Evolutionary conservation across 2,329 filamentous ascomycete species (phyloP).

Genomic region (Diaporthe sp.): DNA sequence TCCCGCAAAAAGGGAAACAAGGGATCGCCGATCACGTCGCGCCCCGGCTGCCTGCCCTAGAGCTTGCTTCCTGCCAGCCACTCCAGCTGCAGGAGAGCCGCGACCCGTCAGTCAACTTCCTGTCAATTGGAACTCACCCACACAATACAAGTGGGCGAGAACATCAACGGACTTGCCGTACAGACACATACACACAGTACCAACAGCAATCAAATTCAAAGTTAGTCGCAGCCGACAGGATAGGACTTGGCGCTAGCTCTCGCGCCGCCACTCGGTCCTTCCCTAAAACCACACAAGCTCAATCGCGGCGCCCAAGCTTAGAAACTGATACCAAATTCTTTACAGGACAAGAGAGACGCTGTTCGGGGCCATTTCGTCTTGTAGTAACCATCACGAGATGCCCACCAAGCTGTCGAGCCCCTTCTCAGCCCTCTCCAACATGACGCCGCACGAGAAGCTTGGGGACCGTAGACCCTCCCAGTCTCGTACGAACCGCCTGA

Average conservation of each 20-base stretch:
- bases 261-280: conserved; percentile 10
- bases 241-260: background rate
- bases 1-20: conserved; percentile 13
- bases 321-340: background rate
- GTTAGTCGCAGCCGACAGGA: background rate
- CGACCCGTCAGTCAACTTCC: conserved; percentile 18
- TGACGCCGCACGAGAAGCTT: conserved; percentile 59
- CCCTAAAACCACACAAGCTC: background rate
- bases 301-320: background rate
- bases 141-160: background rate
- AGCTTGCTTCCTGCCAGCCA: conserved; percentile 15
- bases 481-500: conserved; percentile 80
- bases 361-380: background rate
- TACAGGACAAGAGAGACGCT: background rate
- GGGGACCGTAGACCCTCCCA: conserved; percentile 68
- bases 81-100: conserved; percentile 9
- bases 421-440: conserved; percentile 62
- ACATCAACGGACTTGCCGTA: background rate
- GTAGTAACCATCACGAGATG: conserved; percentile 53
- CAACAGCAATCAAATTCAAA: background rate
- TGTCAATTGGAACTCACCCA: conserved; percentile 7
- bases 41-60: conserved; percentile 1
- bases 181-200: background rate
- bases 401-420: conserved; percentile 69
- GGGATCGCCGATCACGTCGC: conserved; percentile 20